Evolutionary conservation across 2,329 filamentous ascomycete species (phyloP).

Genomic region (Colletotrichum camelliae): DNA sequence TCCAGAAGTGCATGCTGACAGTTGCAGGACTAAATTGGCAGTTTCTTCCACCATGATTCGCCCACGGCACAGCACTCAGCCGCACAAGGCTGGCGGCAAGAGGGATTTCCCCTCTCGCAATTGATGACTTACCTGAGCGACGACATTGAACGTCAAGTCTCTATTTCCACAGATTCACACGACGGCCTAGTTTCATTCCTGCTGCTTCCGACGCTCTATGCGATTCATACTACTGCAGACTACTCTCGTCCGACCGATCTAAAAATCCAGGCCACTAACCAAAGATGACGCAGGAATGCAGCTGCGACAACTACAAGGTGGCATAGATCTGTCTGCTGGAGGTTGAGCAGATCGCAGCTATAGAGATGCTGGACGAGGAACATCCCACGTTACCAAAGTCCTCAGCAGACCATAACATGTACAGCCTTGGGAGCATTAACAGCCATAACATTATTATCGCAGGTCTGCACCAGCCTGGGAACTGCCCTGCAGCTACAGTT

Average conservation of each 20-base stretch:
- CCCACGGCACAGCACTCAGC: not conserved
- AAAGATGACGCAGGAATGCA: not conserved
- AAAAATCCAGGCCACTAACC: not conserved
- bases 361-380: not conserved
- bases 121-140: not conserved
- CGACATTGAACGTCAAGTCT: not conserved
- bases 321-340: not conserved
- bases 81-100: not conserved
- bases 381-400: not conserved
- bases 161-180: too few relatives aligned
- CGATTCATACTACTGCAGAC: not conserved
- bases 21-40: too few relatives aligned
- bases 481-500: not conserved
- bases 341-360: not conserved
- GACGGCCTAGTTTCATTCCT: too few relatives aligned
- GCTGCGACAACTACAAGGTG: not conserved
- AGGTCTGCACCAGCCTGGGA: constrained; percentile 20
- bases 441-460: constrained; percentile 31
- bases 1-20: too few relatives aligned
- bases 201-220: too few relatives aligned
- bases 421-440: constrained; percentile 26
- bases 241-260: not conserved
- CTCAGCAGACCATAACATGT: constrained; percentile 26
- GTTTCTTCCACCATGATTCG: too few relatives aligned
- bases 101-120: not conserved